Conservation (phyloP, 2,329 filamentous ascomycete species). For the Ophiostoma novo-ulmi region DNA sequence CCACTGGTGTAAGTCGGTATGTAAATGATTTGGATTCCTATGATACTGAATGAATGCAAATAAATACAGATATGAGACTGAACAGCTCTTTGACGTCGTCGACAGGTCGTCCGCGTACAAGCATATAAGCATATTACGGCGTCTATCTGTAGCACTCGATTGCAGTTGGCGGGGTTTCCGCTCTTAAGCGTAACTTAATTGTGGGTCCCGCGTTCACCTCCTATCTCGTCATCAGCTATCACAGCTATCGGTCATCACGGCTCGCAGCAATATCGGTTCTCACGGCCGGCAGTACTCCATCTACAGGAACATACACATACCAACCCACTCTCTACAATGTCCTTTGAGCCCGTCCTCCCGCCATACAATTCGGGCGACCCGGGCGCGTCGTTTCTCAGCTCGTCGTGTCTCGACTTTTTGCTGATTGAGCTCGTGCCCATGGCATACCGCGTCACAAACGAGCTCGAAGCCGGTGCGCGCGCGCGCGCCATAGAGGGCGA, state of each 20-base stretch:
- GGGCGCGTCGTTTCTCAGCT: conserved; percentile 66
- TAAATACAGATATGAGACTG: neutral
- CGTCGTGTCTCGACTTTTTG: conserved; percentile 86
- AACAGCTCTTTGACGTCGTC: neutral
- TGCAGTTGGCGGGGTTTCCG: conserved; percentile 12
- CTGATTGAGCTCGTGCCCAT: conserved; percentile 96
- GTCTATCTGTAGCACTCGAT: neutral
- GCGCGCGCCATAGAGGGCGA: conserved; percentile 36
- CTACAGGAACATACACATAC: neutral
- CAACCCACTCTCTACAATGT: conserved; percentile 47
- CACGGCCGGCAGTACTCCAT: neutral
- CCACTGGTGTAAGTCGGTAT: no score
- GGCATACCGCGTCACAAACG: conserved; percentile 76
- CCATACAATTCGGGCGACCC: conserved; percentile 70
- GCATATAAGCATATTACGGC: neutral
- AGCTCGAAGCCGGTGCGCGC: conserved; percentile 51
- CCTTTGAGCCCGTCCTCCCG: conserved; percentile 64
- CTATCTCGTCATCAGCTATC: neutral
- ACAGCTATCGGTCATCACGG: conserved; percentile 3
- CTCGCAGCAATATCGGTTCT: no score
- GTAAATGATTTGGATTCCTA: no score
- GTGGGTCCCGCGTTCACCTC: conserved; percentile 7
- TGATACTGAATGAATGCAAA: neutral
- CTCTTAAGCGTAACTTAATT: conserved; percentile 10
- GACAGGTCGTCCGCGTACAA: neutral